These are phyloP conservation scores for Verticillium klebahnii DNA, from an alignment of 2,329 filamentous ascomycete species.

Conservation along the genomic window DNA sequence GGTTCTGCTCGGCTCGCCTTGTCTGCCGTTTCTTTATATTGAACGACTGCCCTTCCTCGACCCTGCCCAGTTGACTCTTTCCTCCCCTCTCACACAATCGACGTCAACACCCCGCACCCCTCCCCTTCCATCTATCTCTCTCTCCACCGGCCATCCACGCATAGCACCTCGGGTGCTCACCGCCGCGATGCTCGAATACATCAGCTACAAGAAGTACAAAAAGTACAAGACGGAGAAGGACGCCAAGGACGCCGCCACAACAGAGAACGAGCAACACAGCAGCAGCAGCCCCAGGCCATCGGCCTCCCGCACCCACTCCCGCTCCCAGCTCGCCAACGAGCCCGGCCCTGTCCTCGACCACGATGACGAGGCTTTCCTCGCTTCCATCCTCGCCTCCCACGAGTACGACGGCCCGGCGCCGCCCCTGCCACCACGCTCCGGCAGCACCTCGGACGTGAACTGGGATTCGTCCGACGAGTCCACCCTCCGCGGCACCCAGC, in stretches of 20 bases:
- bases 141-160: not conserved
- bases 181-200: slow-evolving; percentile 56
- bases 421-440: slow-evolving; percentile 8
- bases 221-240: slow-evolving; percentile 51
- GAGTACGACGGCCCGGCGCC: slow-evolving; percentile 23
- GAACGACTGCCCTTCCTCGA: not conserved
- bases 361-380: slow-evolving; percentile 56
- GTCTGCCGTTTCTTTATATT: not conserved
- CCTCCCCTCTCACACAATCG: slow-evolving; percentile 1
- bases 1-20: not conserved
- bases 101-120: not conserved
- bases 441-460: slow-evolving; percentile 15
- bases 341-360: slow-evolving; percentile 44
- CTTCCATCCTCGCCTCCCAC: slow-evolving; percentile 40
- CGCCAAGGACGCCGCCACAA: slow-evolving; percentile 20
- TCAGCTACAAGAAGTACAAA: slow-evolving; percentile 58
- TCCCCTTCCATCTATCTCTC: not conserved
- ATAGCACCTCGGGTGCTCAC: not conserved
- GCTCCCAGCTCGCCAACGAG: not conserved
- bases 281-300: slow-evolving; percentile 11
- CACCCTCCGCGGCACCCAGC: slow-evolving; percentile 10
- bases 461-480: slow-evolving; percentile 24
- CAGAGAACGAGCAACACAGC: slow-evolving; percentile 9
- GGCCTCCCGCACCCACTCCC: slow-evolving; percentile 8
- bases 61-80: not conserved